These are phyloP conservation scores for Globisporangium viniferum DNA, from an alignment of 352 stramenopile species.

Conservation along the genomic window DNA sequence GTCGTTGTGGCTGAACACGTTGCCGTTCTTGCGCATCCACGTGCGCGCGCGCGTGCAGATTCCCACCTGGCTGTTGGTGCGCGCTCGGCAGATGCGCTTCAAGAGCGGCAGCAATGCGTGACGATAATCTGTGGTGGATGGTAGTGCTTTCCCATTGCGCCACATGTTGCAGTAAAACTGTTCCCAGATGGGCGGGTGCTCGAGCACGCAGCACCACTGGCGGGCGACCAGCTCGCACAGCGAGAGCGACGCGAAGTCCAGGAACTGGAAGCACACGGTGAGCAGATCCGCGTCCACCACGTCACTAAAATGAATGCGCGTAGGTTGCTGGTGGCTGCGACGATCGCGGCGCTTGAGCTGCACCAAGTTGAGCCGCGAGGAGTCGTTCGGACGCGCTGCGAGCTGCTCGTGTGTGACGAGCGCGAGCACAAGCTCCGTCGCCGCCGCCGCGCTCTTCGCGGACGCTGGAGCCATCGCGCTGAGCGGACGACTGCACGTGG, in stretches of 20 bases:
- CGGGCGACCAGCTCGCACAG: conserved; percentile 21
- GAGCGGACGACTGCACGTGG: not conserved
- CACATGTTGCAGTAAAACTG: conserved; percentile 22
- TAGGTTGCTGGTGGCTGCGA: not conserved
- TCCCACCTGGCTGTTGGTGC: conserved; percentile 8
- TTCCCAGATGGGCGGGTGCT: conserved; percentile 24
- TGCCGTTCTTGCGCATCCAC: conserved; percentile 20
- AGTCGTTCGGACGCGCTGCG: not conserved
- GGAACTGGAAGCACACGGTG: conserved; percentile 18
- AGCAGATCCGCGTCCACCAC: conserved; percentile 23
- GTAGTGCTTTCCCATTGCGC: conserved; percentile 8
- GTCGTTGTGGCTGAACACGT: conserved; percentile 33
- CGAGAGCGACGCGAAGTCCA: conserved; percentile 27
- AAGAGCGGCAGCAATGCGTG: conserved; percentile 11
- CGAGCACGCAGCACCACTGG: conserved; percentile 18
- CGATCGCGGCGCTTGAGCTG: not conserved
- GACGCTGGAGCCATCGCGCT: not conserved
- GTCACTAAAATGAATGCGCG: not conserved
- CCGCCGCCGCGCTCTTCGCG: not conserved
- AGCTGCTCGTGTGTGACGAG: not conserved
- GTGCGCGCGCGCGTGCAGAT: conserved; percentile 30
- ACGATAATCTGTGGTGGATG: not conserved
- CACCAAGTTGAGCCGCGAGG: not conserved
- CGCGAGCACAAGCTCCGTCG: not conserved
- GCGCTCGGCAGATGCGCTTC: conserved; percentile 19